Evolutionary conservation across 352 stramenopile genomes (phyloP).

Genomic region (Lagenidium giganteum): DNA sequence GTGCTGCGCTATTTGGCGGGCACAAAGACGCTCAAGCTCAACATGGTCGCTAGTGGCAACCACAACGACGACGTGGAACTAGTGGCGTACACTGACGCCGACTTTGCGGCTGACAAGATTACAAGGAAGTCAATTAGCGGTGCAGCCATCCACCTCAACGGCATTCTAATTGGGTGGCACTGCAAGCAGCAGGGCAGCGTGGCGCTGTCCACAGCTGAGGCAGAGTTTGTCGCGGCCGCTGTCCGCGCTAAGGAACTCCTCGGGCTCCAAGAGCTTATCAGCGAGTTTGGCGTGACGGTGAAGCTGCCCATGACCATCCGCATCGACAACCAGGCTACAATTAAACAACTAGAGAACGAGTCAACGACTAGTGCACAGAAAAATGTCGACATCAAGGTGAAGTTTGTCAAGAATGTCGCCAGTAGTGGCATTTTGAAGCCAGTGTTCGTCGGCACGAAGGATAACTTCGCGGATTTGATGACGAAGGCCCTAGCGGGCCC

Average conservation of each 20-base stretch:
- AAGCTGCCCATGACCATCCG: constrained; percentile 6
- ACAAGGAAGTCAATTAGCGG: constrained; percentile 18
- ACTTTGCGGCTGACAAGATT: constrained; percentile 17
- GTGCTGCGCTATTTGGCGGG: constrained; percentile 17
- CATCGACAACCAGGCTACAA: constrained; percentile 14
- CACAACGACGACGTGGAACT: not conserved
- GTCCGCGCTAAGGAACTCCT: not conserved
- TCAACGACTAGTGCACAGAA: constrained; percentile 1
- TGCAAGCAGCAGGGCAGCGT: constrained; percentile 17
- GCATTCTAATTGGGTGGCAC: constrained; percentile 7
- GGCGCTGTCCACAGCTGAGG: not conserved
- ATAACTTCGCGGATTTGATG: constrained; percentile 9
- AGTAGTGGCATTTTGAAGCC: constrained; percentile 2
- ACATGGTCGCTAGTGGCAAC: not conserved
- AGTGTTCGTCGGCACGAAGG: constrained; percentile 2
- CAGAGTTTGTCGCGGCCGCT: not conserved
- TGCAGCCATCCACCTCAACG: constrained; percentile 7
- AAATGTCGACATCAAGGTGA: constrained; percentile 13
- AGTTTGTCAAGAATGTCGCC: too few relatives aligned
- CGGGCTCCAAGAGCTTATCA: not conserved
- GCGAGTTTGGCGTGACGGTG: not conserved
- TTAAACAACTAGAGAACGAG: constrained; percentile 15
- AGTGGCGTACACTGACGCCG: constrained; percentile 12
- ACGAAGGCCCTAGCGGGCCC: constrained; percentile 10
- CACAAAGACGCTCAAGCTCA: constrained; percentile 8